Percentiles rank a stretch among this genome's conserved stretches.
Evolutionary conservation across 2,329 filamentous ascomycete genomes (phyloP).

Genomic region (Didymella pomorum): DNA sequence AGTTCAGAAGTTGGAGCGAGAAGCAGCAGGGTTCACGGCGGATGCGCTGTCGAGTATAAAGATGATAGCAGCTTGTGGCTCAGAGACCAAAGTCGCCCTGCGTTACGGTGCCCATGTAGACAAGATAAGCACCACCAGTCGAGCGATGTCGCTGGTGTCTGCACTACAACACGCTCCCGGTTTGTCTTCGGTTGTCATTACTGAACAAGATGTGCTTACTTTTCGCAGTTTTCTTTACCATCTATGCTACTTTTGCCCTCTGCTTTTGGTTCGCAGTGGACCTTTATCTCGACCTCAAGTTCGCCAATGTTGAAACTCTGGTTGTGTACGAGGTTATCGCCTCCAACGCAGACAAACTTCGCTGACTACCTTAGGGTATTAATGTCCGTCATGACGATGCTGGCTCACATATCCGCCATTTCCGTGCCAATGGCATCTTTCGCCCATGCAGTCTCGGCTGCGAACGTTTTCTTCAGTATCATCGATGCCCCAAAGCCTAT

Average conservation of each 20-base stretch:
- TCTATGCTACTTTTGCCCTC: slow-evolving; percentile 37
- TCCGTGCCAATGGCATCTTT: slow-evolving; percentile 31
- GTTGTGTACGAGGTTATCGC: slow-evolving; percentile 26
- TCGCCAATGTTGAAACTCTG: slow-evolving; percentile 28
- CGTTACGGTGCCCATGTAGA: slow-evolving; percentile 25
- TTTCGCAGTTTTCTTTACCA: slow-evolving; percentile 33
- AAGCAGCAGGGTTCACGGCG: slow-evolving; percentile 28
- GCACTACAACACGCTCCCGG: slow-evolving; percentile 35
- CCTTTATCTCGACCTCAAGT: slow-evolving; percentile 25
- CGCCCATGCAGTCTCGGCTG: slow-evolving; percentile 28
- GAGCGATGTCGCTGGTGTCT: slow-evolving; percentile 26
- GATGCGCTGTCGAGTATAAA: slow-evolving; percentile 32
- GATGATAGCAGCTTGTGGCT: slow-evolving; percentile 37
- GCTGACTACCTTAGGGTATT: slow-evolving; percentile 29
- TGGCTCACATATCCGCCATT: slow-evolving; percentile 28
- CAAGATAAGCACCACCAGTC: slow-evolving; percentile 17
- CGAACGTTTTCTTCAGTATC: slow-evolving; percentile 33
- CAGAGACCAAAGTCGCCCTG: slow-evolving; percentile 30
- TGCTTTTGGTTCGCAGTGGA: slow-evolving; percentile 41
- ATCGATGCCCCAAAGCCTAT: slow-evolving; percentile 36
- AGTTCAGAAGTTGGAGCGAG: slow-evolving; percentile 31
- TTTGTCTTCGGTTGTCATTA: slow-evolving; percentile 7
- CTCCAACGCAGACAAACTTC: neutral
- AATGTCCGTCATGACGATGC: slow-evolving; percentile 36
- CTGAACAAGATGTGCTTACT: slow-evolving; percentile 2